These are phyloP conservation scores for Tricholoma bakamatsutake DNA, from an alignment of 768 basidiomycete genomes.

Conservation along the genomic window DNA sequence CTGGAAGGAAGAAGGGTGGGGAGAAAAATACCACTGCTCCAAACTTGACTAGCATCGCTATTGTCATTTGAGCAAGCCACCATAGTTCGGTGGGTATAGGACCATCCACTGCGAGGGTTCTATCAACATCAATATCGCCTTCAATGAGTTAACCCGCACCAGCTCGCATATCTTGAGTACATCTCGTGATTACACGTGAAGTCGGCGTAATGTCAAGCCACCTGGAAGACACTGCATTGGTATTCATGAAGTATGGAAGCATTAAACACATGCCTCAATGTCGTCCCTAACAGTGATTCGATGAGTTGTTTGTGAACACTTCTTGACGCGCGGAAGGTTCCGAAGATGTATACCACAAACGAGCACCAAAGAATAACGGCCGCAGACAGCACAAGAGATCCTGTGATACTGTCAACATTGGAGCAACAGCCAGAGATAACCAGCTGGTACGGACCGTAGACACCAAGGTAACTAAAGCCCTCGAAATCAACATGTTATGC, in stretches of 20 bases:
- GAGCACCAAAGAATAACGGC: slow-evolving; percentile 27
- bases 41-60: slow-evolving; percentile 37
- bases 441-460: slow-evolving; percentile 24
- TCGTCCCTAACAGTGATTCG: slow-evolving; percentile 50
- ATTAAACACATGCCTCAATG: slow-evolving; percentile 39
- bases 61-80: slow-evolving; percentile 22
- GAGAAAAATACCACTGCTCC: slow-evolving; percentile 37
- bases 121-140: slow-evolving; percentile 16
- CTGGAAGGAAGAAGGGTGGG: slow-evolving; percentile 43
- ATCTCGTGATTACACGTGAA: slow-evolving; percentile 55
- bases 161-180: slow-evolving; percentile 58
- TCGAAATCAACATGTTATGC: not conserved
- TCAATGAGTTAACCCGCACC: slow-evolving; percentile 15
- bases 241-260: not conserved
- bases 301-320: slow-evolving; percentile 48
- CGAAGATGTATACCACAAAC: slow-evolving; percentile 38
- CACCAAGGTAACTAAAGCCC: slow-evolving; percentile 40
- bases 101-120: slow-evolving; percentile 45
- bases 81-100: slow-evolving; percentile 23
- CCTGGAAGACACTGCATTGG: slow-evolving; percentile 20
- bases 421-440: not conserved
- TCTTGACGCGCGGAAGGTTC: slow-evolving; percentile 47
- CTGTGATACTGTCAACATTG: slow-evolving; percentile 8
- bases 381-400: slow-evolving; percentile 25
- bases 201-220: slow-evolving; percentile 44